Evolutionary conservation across 1,284 basidiomycete genomes (phyloP).

Genomic region (Pyrrhoderma noxium): DNA sequence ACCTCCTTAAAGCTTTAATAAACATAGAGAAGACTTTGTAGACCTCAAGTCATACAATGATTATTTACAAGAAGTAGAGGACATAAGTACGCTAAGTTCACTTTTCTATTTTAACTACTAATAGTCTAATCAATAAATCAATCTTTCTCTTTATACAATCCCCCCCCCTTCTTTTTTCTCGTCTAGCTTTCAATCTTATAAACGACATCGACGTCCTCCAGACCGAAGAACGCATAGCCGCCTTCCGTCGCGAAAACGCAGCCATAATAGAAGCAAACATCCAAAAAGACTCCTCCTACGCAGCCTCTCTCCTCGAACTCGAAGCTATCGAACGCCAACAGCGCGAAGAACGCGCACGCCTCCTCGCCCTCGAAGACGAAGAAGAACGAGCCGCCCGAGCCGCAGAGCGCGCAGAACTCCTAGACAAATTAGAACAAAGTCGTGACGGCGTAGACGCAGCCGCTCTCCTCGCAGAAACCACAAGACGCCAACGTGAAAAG

Average conservation of each 20-base stretch:
- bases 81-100: constrained; percentile 63
- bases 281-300: constrained; percentile 70
- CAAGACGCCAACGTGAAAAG: constrained; percentile 33
- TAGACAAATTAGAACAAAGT: constrained; percentile 30
- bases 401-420: constrained; percentile 30
- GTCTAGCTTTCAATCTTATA: constrained; percentile 88
- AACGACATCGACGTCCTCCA: constrained; percentile 81
- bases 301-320: constrained; percentile 60
- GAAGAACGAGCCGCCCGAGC: constrained; percentile 49
- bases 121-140: no score
- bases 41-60: constrained; percentile 86
- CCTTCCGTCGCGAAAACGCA: constrained; percentile 77
- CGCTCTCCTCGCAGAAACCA: constrained; percentile 57
- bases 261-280: constrained; percentile 72
- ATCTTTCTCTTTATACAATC: no score
- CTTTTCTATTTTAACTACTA: no score
- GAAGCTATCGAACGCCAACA: constrained; percentile 69
- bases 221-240: constrained; percentile 79
- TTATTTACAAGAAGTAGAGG: constrained; percentile 94
- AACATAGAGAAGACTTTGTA: constrained; percentile 83
- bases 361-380: constrained; percentile 63
- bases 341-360: constrained; percentile 63
- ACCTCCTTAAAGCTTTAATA: constrained; percentile 70
- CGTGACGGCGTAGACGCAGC: constrained; percentile 50
- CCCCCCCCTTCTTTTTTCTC: constrained; percentile 2